Conservation (phyloP, 352 stramenopile genomes). For the Phytophthora chlamydospora region DNA sequence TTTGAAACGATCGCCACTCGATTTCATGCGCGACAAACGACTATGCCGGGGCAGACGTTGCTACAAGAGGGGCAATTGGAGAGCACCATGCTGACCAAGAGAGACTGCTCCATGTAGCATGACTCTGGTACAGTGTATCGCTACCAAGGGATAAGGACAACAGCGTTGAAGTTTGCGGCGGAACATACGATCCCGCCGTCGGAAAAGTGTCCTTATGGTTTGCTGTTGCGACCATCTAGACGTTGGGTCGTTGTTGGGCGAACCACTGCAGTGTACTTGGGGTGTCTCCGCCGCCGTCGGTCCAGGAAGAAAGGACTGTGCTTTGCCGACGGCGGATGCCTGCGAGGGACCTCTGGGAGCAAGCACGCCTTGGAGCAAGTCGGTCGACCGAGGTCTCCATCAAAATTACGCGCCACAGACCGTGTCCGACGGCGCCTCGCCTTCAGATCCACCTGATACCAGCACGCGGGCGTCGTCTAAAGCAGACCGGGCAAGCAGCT, state of each 20-base stretch:
- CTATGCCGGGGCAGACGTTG: slow-evolving; percentile 10
- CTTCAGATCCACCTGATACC: slow-evolving; percentile 8
- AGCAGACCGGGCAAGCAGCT: not conserved
- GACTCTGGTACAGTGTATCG: not conserved
- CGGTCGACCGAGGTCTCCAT: not conserved
- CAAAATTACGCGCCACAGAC: not conserved
- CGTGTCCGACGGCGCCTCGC: slow-evolving; percentile 25
- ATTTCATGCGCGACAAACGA: slow-evolving; percentile 56
- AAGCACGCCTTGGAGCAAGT: no score
- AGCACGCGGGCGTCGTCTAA: not conserved
- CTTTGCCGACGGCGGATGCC: slow-evolving; percentile 13
- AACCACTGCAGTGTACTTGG: not conserved
- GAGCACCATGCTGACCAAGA: slow-evolving; percentile 4
- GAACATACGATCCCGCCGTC: slow-evolving; percentile 15
- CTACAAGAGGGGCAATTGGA: slow-evolving; percentile 1
- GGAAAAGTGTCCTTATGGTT: slow-evolving; percentile 10
- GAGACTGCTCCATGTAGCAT: not conserved
- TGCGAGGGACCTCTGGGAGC: not conserved
- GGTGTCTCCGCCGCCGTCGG: no score
- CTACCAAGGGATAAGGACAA: no score
- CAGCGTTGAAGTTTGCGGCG: slow-evolving; percentile 22
- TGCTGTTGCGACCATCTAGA: slow-evolving; percentile 1
- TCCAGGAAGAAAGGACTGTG: not conserved
- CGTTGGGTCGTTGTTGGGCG: not conserved
- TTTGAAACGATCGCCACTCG: slow-evolving; percentile 46